Evolutionary conservation across 208 protist species (phyloP).

Genomic region (Cochliopodium minus): DNA sequence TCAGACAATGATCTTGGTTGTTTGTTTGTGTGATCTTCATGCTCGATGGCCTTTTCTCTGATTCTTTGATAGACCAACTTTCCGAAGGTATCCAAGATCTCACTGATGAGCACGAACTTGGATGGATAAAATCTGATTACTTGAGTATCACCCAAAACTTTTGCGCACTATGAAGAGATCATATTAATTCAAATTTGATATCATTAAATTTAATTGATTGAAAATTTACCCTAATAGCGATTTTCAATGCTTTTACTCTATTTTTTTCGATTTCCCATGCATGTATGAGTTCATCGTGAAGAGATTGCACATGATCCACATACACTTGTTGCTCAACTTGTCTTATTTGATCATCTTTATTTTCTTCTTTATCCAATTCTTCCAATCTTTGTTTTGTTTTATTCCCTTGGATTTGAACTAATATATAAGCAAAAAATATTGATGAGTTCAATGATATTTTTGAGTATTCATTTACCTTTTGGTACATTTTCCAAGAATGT

Average conservation of each 20-base stretch:
- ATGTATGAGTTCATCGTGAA: not conserved
- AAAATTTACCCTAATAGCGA: too few relatives aligned
- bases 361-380: not conserved
- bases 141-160: not conserved
- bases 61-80: conserved; percentile 54
- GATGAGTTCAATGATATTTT: too few relatives aligned
- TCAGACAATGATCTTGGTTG: conserved; percentile 7
- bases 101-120: conserved; percentile 52
- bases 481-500: too few relatives aligned
- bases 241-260: not conserved
- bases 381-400: too few relatives aligned
- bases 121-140: conserved; percentile 48
- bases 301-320: not conserved
- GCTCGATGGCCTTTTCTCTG: not conserved
- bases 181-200: too few relatives aligned
- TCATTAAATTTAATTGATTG: too few relatives aligned
- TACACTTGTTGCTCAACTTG: conserved; percentile 1
- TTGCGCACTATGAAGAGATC: too few relatives aligned
- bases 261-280: conserved; percentile 1
- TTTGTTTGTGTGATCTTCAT: not conserved
- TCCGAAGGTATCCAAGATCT: conserved; percentile 63
- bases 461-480: too few relatives aligned
- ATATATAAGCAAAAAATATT: too few relatives aligned
- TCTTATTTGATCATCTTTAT: not conserved
- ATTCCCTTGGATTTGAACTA: too few relatives aligned